Percentiles rank a stretch among this genome's conserved stretches.
phyloP scores from a whole-genome alignment of 768 basidiomycete genomes.

The Suillus variegatus region DNA sequence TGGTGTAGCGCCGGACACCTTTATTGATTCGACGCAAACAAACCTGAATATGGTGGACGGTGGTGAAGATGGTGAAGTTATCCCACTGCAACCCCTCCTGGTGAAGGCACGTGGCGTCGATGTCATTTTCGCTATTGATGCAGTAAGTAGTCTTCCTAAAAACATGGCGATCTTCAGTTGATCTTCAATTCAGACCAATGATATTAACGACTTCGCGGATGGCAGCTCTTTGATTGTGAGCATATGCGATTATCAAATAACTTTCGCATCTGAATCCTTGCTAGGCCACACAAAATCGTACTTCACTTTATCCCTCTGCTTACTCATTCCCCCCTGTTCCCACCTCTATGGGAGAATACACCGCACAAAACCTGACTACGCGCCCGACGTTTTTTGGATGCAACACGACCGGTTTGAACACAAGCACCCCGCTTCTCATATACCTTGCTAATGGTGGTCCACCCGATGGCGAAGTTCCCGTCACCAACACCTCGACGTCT shows the following conservation, averaged over 20 bases:
- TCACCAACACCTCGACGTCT: slow-evolving; percentile 45
- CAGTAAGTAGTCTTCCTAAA: slow-evolving; percentile 24
- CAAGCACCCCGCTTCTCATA: slow-evolving; percentile 48
- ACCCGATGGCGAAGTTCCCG: slow-evolving; percentile 37
- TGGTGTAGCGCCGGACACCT: slow-evolving; percentile 35
- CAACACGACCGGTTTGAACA: slow-evolving; percentile 24
- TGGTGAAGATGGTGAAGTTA: slow-evolving; percentile 43
- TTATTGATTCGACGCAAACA: slow-evolving; percentile 33
- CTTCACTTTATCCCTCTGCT: slow-evolving; percentile 32
- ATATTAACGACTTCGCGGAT: slow-evolving; percentile 21
- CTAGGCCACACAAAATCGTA: slow-evolving; percentile 40
- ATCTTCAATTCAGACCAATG: slow-evolving; percentile 14
- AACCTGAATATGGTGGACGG: slow-evolving; percentile 41
- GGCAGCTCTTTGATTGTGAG: slow-evolving; percentile 30
- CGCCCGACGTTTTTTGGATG: slow-evolving; percentile 53
- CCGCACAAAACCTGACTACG: slow-evolving; percentile 35
- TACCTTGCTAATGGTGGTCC: slow-evolving; percentile 61
- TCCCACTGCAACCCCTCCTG: slow-evolving; percentile 53
- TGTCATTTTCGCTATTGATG: slow-evolving; percentile 52
- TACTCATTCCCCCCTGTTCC: slow-evolving; percentile 38
- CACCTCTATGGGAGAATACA: slow-evolving; percentile 27
- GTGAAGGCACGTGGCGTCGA: slow-evolving; percentile 48
- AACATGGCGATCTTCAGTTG: neutral
- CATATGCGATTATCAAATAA: neutral
- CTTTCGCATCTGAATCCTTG: neutral